Evolutionary conservation across 805 yeast genomes (phyloP), one percentile per base, ranked within the genome.

Genomic region (Ogataea siamensis): DNA sequence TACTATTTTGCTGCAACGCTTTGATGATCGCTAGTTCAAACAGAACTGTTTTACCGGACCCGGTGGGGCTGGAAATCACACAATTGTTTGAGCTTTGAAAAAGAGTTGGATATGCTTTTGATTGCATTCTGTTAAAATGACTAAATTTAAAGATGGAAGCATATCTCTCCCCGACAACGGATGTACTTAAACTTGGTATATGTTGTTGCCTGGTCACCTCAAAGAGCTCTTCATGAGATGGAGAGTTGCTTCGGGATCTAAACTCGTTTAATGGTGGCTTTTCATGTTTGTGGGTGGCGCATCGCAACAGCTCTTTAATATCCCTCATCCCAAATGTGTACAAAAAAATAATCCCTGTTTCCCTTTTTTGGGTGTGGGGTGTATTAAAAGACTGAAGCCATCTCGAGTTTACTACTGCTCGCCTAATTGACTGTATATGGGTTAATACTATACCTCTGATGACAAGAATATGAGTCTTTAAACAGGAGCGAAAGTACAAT

Each of bases 41-140:
- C 5, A 76, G 51, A 0, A 68, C 78, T 0, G 81, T 74, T 45
- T 76, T 76, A 0, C 83, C 81, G 0, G 82, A 74, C 0, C 82
- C 81, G 0, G 81, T 74, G 1, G 83, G 82, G 4, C 81, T 62
- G 27, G 76, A 66, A 7, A 76, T 58, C 4, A 76, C 71, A 45
- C 71, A 68, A 42, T 73, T 76, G 20, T 55, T 46, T 12, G 55
- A 49, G 2, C 51, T 34, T 4, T 60, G 46, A 46, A 65, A 76
- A 5, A 76, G 40, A 1, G 37, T 19, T 2, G 55, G 39, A 42
- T 71, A 75, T 5, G 73, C 66, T 32, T 55, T 58, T 1, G 75
- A 62, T 52, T 76, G 82, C 79, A 76, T 74, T 39, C 47, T 59
- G 43, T 76, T 76, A 51, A 76, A 71, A 7, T 47, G 29, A 2